Conservation (phyloP, 306 rosid species). For the Cicer arietinum region DNA sequence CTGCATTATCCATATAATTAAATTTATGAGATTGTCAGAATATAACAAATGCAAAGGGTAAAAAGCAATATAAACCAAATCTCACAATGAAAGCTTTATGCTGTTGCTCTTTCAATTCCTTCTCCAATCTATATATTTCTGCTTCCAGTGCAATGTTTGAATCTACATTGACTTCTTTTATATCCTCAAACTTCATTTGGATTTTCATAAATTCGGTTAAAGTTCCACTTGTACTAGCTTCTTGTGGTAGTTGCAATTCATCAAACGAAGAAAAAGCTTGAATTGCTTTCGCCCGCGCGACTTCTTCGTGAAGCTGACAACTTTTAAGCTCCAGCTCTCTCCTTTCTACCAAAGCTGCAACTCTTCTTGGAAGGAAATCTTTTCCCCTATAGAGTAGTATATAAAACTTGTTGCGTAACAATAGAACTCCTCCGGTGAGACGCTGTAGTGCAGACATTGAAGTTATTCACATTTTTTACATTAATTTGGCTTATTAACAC, state of each 20-base stretch:
- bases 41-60: conserved; percentile 34
- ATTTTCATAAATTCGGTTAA: conserved; percentile 68
- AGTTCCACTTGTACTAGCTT: conserved; percentile 64
- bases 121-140: conserved; percentile 60
- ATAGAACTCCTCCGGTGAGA: conserved; percentile 84
- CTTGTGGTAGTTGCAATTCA: conserved; percentile 46
- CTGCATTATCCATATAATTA: conserved; percentile 51
- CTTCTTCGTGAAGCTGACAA: conserved; percentile 70
- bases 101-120: conserved; percentile 62
- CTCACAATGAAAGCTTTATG: conserved; percentile 69
- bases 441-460: conserved; percentile 56
- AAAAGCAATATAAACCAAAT: conserved; percentile 38
- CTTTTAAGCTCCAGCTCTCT: conserved; percentile 72
- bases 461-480: conserved; percentile 17
- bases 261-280: conserved; percentile 51
- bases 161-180: conserved; percentile 37
- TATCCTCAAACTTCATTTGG: conserved; percentile 47
- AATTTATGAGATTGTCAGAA: conserved; percentile 12
- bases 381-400: conserved; percentile 83
- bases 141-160: conserved; percentile 64
- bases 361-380: conserved; percentile 74
- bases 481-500: too few relatives aligned
- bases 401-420: conserved; percentile 76
- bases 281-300: conserved; percentile 60
- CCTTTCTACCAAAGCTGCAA: conserved; percentile 59